These are phyloP conservation scores for Blumeria graminis DNA, from an alignment of 2,329 filamentous ascomycete species.

Conservation along the genomic window DNA sequence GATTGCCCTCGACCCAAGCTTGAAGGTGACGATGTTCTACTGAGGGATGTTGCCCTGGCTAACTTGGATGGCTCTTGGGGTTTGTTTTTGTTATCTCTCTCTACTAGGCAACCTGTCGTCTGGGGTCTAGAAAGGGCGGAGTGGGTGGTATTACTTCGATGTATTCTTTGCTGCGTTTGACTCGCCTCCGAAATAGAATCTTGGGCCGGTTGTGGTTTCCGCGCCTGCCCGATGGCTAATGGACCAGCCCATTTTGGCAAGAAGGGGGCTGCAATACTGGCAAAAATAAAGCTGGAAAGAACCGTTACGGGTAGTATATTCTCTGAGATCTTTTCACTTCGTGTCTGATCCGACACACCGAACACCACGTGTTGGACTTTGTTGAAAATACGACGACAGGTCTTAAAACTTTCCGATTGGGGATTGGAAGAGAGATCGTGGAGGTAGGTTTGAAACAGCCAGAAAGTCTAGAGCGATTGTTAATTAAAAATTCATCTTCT, in stretches of 20 bases:
- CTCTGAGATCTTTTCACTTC: constrained; percentile 50
- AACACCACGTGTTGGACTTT: constrained; percentile 77
- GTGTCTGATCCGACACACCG: constrained; percentile 42
- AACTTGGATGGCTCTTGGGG: constrained; percentile 14
- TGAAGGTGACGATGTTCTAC: constrained; percentile 7
- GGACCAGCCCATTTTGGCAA: constrained; percentile 60
- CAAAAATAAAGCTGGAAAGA: constrained; percentile 56
- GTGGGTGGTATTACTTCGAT: constrained; percentile 45
- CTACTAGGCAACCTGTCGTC: constrained; percentile 19
- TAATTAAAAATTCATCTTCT: neutral
- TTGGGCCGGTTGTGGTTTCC: constrained; percentile 42
- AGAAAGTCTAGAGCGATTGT: constrained; percentile 41
- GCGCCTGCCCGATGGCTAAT: constrained; percentile 57
- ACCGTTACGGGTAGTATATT: constrained; percentile 62
- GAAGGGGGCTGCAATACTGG: constrained; percentile 49
- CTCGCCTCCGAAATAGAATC: constrained; percentile 34
- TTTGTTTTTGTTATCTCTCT: constrained; percentile 16
- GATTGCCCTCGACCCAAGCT: constrained; percentile 8
- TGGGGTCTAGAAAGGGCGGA: constrained; percentile 20
- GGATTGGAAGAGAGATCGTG: constrained; percentile 56
- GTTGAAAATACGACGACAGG: constrained; percentile 64
- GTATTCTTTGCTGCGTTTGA: constrained; percentile 28
- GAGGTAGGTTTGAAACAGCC: constrained; percentile 73
- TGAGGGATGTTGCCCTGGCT: constrained; percentile 9
- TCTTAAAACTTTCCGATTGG: constrained; percentile 55